These are phyloP conservation scores for Isabelozyma heimii DNA, from an alignment of 805 yeast genomes.

Conservation along the genomic window DNA sequence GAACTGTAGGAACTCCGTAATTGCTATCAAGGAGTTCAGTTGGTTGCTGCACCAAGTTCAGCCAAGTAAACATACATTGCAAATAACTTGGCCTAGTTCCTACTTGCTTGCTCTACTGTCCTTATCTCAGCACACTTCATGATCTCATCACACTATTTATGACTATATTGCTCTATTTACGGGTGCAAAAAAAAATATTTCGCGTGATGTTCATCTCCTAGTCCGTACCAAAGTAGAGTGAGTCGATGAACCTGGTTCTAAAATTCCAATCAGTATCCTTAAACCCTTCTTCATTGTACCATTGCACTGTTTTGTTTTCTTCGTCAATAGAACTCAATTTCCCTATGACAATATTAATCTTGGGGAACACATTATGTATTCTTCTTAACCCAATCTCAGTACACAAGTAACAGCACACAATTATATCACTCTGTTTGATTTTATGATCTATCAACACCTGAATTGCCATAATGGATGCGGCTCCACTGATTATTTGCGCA, in stretches of 20 bases:
- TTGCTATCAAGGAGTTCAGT: too few species aligned
- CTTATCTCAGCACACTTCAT: too few species aligned
- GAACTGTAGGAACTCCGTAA: too few species aligned
- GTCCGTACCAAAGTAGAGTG: slow-evolving; percentile 72
- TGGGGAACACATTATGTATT: slow-evolving; percentile 69
- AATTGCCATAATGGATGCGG: slow-evolving; percentile 92
- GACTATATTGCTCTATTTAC: not conserved
- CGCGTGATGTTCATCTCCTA: slow-evolving; percentile 7
- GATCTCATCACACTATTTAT: not conserved
- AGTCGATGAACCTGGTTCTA: slow-evolving; percentile 67
- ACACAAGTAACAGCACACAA: slow-evolving; percentile 69
- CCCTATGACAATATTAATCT: slow-evolving; percentile 68
- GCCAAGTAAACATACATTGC: too few species aligned
- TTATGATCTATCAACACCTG: slow-evolving; percentile 84
- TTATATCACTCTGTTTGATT: slow-evolving; percentile 57
- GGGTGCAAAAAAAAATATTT: too few species aligned
- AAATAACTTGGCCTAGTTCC: too few species aligned
- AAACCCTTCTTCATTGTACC: slow-evolving; percentile 37
- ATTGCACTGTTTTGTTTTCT: slow-evolving; percentile 4
- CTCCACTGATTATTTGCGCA: slow-evolving; percentile 88
- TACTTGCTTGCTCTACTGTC: too few species aligned
- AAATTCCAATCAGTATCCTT: slow-evolving; percentile 58
- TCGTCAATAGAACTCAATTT: slow-evolving; percentile 47
- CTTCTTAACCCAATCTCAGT: slow-evolving; percentile 77
- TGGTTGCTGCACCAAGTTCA: too few species aligned